These are phyloP conservation scores for Aurantiochytrium sp. DNA, from an alignment of 108 stramenopile genomes.

Conservation along the genomic window DNA sequence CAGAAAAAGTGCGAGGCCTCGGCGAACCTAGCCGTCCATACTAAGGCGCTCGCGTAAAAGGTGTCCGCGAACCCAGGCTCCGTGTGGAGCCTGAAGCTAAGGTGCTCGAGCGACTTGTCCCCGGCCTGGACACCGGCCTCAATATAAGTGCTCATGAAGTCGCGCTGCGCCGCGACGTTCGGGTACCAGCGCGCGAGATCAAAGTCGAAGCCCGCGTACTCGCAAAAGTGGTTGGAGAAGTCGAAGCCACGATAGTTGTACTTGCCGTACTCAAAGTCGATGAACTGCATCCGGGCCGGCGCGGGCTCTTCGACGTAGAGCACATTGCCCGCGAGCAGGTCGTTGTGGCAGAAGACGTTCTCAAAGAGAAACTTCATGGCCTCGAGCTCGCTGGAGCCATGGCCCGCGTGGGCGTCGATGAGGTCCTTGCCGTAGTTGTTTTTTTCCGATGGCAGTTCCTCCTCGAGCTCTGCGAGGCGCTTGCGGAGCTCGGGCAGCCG, in stretches of 20 bases:
- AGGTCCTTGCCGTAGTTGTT: background rate
- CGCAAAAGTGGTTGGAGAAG: constrained; percentile 62
- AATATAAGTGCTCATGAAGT: background rate
- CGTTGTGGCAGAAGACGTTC: constrained; percentile 59
- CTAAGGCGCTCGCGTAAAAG: background rate
- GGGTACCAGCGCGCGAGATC: constrained; percentile 19
- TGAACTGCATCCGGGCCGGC: constrained; percentile 37
- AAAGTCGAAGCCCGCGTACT: constrained; percentile 46
- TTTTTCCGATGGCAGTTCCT: background rate
- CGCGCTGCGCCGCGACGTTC: background rate
- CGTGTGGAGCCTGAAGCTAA: background rate
- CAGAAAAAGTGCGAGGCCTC: constrained; percentile 44
- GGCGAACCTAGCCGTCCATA: constrained; percentile 26
- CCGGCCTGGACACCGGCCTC: background rate
- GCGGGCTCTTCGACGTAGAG: background rate
- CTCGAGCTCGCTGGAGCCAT: background rate
- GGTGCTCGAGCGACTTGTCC: background rate
- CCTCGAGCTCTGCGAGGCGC: constrained; percentile 27
- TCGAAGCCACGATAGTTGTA: constrained; percentile 61
- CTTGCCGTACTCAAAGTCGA: constrained; percentile 61
- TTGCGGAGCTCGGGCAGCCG: constrained; percentile 32
- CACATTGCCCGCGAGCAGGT: constrained; percentile 48
- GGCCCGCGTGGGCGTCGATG: background rate
- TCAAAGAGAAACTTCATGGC: constrained; percentile 27
- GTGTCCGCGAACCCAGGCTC: background rate